Evolutionary conservation across 345 rosid species (phyloP), one percentile per base, ranked within the genome.

Genomic region (Theobroma cacao): DNA sequence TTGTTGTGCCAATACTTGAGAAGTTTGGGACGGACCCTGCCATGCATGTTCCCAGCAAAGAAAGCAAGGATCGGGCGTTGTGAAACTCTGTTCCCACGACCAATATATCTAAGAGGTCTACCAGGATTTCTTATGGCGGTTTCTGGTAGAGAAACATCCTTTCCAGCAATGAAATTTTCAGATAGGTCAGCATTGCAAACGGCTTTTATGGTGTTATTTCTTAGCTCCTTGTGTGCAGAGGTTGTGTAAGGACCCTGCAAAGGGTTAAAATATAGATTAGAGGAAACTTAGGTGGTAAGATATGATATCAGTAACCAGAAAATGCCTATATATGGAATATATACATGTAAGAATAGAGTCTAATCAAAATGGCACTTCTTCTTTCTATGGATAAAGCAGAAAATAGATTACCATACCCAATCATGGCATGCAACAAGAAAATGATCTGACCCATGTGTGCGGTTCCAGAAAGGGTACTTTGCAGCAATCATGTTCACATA

Each of bases 341-440:
- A 4, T 7, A 64, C n/a, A n/a, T 64, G 40, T n/a, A 9, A 64
- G 40, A 38, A 24, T 40, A 22, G 14, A 33, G 67, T 65, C 68
- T 4, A 60, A 70, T 31, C 11, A 59, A 33, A 52, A 53, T 2
- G 75, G 9, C 52, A 65, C 30, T 38, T 38, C 1, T 56, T 10
- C 20, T 38, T 38, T 36, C 48, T 31, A 18, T 55, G 14, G 8
- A 22, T 31, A n/a, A 52, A 72, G 30, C n/a, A 22, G 31, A 53
- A 73, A 73, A 22, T 15, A 72, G 50, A 40, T 62, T 22, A 80
- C 26, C 79, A 31, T 91, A 93, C 98, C 98, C 99, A 95, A 78
- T 95, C 99, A 80, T 95, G 99, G 87, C 99, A 95, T 74, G 99
- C 99, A 75, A 91, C 99, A 52, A 95, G 84, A 85, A 95, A 95